A percentile compares a stretch with the other conserved stretches of the same genome.
phyloP scores from a whole-genome alignment of 1,284 basidiomycete genomes.

The Apiotrichum sp. region DNA sequence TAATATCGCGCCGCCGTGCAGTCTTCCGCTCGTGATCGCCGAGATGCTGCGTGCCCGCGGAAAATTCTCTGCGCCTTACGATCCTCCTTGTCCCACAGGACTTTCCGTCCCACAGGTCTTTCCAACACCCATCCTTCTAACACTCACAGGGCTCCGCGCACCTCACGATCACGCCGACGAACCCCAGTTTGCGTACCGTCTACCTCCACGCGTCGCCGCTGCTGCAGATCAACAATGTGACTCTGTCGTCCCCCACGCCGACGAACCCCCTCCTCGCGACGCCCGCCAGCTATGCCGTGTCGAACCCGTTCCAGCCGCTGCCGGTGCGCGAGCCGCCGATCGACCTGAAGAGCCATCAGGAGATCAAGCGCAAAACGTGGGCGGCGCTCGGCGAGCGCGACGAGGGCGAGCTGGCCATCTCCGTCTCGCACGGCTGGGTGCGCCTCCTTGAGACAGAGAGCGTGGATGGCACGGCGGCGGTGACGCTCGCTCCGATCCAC shows the following conservation, averaged over 20 bases:
- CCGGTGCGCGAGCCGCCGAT: slow-evolving; percentile 44
- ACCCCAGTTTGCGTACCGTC: slow-evolving; percentile 37
- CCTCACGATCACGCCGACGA: slow-evolving; percentile 41
- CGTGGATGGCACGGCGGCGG: slow-evolving; percentile 22
- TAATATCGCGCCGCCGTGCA: no score
- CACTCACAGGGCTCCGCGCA: slow-evolving; percentile 33
- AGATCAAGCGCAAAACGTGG: slow-evolving; percentile 88
- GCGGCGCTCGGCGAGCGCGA: slow-evolving; percentile 82
- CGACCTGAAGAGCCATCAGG: slow-evolving; percentile 84
- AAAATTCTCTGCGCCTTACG: no score
- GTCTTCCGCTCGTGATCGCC: no score
- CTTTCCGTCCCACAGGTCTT: no score
- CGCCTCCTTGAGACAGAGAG: slow-evolving; percentile 30
- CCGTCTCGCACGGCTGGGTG: slow-evolving; percentile 75
- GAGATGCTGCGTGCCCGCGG: no score
- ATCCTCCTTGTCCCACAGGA: no score
- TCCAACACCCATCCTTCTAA: no score
- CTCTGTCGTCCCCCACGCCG: slow-evolving; percentile 39
- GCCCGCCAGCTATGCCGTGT: slow-evolving; percentile 61
- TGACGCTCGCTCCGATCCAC: slow-evolving; percentile 36
- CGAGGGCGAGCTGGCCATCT: slow-evolving; percentile 88
- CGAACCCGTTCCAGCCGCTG: slow-evolving; percentile 52
- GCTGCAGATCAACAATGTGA: slow-evolving; percentile 36
- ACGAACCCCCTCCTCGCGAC: slow-evolving; percentile 54
- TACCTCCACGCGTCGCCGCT: slow-evolving; percentile 42